phyloP scores from a whole-genome alignment of 371 early-diverging fungal genomes.

The Rhizopus stolonifer region DNA sequence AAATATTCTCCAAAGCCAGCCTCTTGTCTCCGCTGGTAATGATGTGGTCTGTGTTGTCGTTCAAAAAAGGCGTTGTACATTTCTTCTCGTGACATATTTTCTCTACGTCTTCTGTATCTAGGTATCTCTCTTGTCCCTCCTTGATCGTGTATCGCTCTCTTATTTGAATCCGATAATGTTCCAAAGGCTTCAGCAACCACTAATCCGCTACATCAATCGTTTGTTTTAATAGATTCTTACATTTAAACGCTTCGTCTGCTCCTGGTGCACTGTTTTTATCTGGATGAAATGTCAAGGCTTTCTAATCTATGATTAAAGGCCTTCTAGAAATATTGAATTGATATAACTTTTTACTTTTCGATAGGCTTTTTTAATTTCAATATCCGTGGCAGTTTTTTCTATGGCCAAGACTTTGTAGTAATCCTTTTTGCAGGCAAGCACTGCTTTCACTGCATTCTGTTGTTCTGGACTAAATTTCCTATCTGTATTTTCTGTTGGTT shows the following conservation, averaged over 20 bases:
- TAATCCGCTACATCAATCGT: not conserved
- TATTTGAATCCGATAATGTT: slow-evolving; percentile 83
- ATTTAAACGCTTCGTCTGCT: slow-evolving; percentile 96
- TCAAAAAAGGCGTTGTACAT: slow-evolving; percentile 91
- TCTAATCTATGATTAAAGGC: slow-evolving; percentile 36
- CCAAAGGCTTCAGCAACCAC: slow-evolving; percentile 91
- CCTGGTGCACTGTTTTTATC: slow-evolving; percentile 97
- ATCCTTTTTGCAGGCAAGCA: slow-evolving; percentile 72
- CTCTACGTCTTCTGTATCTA: slow-evolving; percentile 41
- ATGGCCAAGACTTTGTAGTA: slow-evolving; percentile 91
- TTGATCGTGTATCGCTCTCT: slow-evolving; percentile 84
- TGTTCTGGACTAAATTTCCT: slow-evolving; percentile 82
- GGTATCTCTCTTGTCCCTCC: slow-evolving; percentile 68
- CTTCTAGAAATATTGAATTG: not conserved
- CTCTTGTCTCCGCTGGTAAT: slow-evolving; percentile 2
- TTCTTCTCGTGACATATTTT: slow-evolving; percentile 85
- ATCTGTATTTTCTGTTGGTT: slow-evolving; percentile 14
- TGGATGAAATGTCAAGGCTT: slow-evolving; percentile 97
- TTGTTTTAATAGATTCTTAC: slow-evolving; percentile 34
- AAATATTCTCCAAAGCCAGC: slow-evolving; percentile 8
- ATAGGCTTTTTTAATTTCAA: slow-evolving; percentile 96
- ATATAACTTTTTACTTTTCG: slow-evolving; percentile 67
- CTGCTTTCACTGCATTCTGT: slow-evolving; percentile 73
- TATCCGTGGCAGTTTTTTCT: slow-evolving; percentile 75
- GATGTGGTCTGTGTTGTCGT: slow-evolving; percentile 3